Evolutionary conservation across 352 stramenopile species (phyloP).

Genomic region (Globisporangium lucens): DNA sequence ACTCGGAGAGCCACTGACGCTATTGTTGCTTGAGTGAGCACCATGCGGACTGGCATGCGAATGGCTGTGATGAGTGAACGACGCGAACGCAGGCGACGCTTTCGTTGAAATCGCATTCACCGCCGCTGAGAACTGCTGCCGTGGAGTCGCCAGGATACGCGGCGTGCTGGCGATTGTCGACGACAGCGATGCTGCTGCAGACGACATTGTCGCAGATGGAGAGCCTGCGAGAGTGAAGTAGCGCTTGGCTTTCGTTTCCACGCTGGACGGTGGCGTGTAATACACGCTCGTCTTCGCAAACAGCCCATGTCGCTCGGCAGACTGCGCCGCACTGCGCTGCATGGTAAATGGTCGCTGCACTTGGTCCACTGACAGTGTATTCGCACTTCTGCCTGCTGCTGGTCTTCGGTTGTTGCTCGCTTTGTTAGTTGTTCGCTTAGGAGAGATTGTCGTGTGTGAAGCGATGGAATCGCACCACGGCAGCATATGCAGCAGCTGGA

Average conservation of each 20-base stretch:
- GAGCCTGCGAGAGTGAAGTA: constrained; percentile 61
- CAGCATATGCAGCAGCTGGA: constrained; percentile 66
- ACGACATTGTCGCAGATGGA: constrained; percentile 65
- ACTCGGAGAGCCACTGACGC: constrained; percentile 11
- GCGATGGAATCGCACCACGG: constrained; percentile 54
- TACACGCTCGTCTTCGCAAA: constrained; percentile 55
- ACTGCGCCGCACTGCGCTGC: constrained; percentile 20
- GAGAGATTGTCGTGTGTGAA: constrained; percentile 1
- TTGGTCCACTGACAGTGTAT: constrained; percentile 24
- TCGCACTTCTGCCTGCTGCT: constrained; percentile 3
- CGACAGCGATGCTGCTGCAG: constrained; percentile 62
- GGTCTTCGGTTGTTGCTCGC: background rate
- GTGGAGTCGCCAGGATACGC: constrained; percentile 53
- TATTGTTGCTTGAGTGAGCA: constrained; percentile 4
- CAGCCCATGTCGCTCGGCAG: constrained; percentile 26
- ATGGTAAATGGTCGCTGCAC: constrained; percentile 30
- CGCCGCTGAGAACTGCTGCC: constrained; percentile 73
- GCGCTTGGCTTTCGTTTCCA: constrained; percentile 64
- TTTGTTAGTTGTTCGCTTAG: constrained; percentile 6
- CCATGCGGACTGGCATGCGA: constrained; percentile 12
- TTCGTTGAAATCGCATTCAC: constrained; percentile 79
- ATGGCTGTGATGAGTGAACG: constrained; percentile 45
- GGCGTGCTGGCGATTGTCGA: constrained; percentile 75
- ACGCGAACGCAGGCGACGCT: constrained; percentile 58
- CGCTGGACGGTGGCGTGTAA: constrained; percentile 55